Evolutionary conservation across 1,284 basidiomycete genomes (phyloP).

Genomic region (Ganoderma multipileum): DNA sequence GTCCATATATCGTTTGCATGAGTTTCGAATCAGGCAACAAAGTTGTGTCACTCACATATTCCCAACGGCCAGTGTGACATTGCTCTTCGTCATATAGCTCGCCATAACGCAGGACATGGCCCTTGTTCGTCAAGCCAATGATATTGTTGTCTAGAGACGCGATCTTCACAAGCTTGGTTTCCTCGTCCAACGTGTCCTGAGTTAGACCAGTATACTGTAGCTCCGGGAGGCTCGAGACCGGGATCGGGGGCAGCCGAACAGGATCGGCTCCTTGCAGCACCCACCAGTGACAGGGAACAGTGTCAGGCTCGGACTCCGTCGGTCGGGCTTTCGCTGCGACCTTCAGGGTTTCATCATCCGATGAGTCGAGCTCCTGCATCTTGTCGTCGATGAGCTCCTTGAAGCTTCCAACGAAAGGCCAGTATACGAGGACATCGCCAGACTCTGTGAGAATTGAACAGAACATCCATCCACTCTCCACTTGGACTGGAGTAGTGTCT

Average conservation of each 20-base stretch:
- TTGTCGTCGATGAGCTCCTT: slow-evolving; percentile 45
- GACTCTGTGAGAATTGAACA: slow-evolving; percentile 72
- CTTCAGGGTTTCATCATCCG: slow-evolving; percentile 36
- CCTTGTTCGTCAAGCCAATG: slow-evolving; percentile 79
- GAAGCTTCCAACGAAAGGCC: slow-evolving; percentile 63
- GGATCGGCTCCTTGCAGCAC: slow-evolving; percentile 57
- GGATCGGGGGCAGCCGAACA: slow-evolving; percentile 49
- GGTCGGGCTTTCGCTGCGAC: slow-evolving; percentile 41
- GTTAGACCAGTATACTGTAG: slow-evolving; percentile 45
- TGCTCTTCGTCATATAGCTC: slow-evolving; percentile 49
- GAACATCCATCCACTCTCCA: slow-evolving; percentile 85
- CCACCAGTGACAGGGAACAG: slow-evolving; percentile 69
- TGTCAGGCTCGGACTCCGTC: slow-evolving; percentile 40
- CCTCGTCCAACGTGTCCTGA: slow-evolving; percentile 41
- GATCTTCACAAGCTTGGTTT: slow-evolving; percentile 73
- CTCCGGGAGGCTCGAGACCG: slow-evolving; percentile 46
- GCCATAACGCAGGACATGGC: slow-evolving; percentile 73
- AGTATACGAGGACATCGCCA: slow-evolving; percentile 80
- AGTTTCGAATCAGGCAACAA: neutral
- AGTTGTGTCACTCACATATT: slow-evolving; percentile 65
- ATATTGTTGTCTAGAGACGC: slow-evolving; percentile 73
- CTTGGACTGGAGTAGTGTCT: slow-evolving; percentile 64
- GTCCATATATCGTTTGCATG: slow-evolving; percentile 1
- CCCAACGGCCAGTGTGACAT: slow-evolving; percentile 59
- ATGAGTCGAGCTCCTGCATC: slow-evolving; percentile 54